Percentiles rank a stretch among this genome's conserved stretches.
Evolutionary conservation across 306 rosid genomes (phyloP).

Genomic region (Sicyos edulis): DNA sequence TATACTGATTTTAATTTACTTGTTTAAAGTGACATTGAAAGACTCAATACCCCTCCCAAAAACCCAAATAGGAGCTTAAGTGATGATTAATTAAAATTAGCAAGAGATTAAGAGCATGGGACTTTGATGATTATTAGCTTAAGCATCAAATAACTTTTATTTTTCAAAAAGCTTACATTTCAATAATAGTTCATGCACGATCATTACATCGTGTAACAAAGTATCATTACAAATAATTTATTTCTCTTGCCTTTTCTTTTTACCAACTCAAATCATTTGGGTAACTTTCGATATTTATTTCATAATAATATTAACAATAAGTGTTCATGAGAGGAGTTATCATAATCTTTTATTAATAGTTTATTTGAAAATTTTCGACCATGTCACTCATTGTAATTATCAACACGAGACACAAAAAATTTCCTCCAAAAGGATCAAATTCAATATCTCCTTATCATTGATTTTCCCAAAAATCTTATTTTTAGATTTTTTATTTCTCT

Average conservation of each 20-base stretch:
- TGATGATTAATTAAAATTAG: slow-evolving; percentile 1
- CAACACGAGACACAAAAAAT: background rate
- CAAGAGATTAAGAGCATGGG: background rate
- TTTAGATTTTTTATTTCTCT: no score
- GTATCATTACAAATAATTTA: slow-evolving; percentile 16
- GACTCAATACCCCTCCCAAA: no score
- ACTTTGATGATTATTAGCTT: background rate
- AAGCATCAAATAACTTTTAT: background rate
- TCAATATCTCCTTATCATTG: background rate
- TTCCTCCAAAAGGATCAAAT: background rate
- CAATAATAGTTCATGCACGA: background rate
- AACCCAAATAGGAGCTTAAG: background rate
- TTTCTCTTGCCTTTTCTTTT: background rate
- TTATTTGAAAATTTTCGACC: background rate
- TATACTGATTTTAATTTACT: no score
- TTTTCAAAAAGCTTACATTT: background rate
- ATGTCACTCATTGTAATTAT: background rate
- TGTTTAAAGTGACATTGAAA: no score
- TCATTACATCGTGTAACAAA: slow-evolving; percentile 18
- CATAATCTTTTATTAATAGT: background rate
- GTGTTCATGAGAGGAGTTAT: slow-evolving; percentile 3
- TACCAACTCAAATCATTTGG: slow-evolving; percentile 16
- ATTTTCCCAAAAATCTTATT: background rate
- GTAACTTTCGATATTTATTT: slow-evolving; percentile 14
- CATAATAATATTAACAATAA: slow-evolving; percentile 2